Conservation (phyloP, 2,329 filamentous ascomycete species). For the Botryosphaeria dothidea region DNA sequence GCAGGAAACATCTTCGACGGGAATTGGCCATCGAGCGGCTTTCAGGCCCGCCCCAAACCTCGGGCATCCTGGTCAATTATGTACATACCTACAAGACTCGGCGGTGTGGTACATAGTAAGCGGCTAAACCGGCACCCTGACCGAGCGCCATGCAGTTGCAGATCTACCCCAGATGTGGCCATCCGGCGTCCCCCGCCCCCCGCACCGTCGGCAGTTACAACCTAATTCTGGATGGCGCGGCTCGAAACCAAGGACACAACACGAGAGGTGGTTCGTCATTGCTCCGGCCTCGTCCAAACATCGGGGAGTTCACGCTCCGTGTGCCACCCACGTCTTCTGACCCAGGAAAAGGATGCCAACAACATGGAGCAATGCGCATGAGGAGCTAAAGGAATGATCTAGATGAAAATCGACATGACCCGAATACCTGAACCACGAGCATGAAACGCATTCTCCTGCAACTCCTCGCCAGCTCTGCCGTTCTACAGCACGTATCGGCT, state of each 20-base stretch:
- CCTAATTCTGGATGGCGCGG: neutral
- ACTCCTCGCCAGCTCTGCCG: neutral
- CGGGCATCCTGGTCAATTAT: too few relatives aligned
- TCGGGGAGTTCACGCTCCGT: too few relatives aligned
- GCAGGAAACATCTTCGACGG: neutral
- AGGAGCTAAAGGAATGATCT: too few relatives aligned
- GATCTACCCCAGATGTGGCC: neutral
- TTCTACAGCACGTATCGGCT: conserved; percentile 1
- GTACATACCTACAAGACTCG: neutral
- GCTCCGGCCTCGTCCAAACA: too few relatives aligned
- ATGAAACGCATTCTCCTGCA: too few relatives aligned
- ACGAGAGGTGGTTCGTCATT: neutral
- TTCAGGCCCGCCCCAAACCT: too few relatives aligned
- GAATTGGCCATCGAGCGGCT: neutral
- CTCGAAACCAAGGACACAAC: neutral
- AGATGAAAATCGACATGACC: too few relatives aligned
- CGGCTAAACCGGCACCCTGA: neutral
- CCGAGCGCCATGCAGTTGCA: neutral
- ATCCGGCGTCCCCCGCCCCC: neutral
- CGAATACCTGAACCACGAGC: too few relatives aligned
- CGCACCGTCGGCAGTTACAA: neutral
- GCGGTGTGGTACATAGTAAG: neutral
- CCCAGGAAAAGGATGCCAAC: too few relatives aligned
- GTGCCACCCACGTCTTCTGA: too few relatives aligned
- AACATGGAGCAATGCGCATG: too few relatives aligned